Base-by-base conservation (phyloP, 805 yeast species). In the Wickerhamiella azyma region DNA sequence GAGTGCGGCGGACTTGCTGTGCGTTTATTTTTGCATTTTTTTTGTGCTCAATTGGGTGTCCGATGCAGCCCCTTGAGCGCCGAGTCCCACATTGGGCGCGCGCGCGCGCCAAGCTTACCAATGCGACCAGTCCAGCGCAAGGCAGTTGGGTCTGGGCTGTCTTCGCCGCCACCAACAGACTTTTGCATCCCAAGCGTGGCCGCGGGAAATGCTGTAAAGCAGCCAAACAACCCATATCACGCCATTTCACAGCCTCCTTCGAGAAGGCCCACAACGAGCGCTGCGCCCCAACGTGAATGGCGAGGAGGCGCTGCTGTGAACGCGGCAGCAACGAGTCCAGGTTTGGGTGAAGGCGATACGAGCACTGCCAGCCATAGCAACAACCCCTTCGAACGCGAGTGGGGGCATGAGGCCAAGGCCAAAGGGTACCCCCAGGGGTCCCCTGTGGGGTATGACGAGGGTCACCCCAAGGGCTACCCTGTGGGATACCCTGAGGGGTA, bases 101-200 rank as follows among this genome's bases (percentile, higher is more conserved):
- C 24, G 24, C 24, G 4, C 24, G 6, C n/a, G n/a, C n/a, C n/a
- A 26, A 19, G 17, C 40, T 41, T 30, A 40, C 17, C 19, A 16
- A 41, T 41, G 44, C 44, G 38, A 3, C 44, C 48, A 5, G 44
- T 53, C 18, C 48, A 53, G 18, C 50, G 58, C 17, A 54, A 53
- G 43, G 55, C 58, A 2, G 58, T 54, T 1, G 56, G 58, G 2
- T 50, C 54, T 41, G 58, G 58, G 16, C 44, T 53, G 14, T 33
- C 37, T n/a, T 37, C 46, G 18, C 45, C 53, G 32, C 55, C 52
- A 2, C 45, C 52, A 2, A 48, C 46, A 6, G 58, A 54, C 40
- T 51, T 49, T 30, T 32, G 13, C 7, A 41, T 48, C 37, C 46
- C 33, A 8, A 52, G 46, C 40, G 33, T 16, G 10, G 26, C 1